Conservation (phyloP, 768 basidiomycete genomes). For the Udeniomyces megalosporus region DNA sequence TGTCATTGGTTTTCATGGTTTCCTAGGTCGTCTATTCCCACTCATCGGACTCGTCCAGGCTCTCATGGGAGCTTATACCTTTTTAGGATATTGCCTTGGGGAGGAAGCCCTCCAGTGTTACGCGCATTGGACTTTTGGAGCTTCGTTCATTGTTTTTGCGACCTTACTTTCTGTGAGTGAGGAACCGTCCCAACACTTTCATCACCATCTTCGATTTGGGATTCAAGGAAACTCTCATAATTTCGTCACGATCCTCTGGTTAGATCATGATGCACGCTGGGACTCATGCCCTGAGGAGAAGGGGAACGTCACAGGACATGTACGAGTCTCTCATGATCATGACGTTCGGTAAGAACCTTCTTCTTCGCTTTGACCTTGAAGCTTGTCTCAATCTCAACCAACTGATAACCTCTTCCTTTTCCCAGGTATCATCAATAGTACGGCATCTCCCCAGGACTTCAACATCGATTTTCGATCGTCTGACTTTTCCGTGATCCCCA, state of each 20-base stretch:
- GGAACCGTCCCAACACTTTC: too few relatives aligned
- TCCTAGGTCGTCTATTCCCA: slow-evolving; percentile 11
- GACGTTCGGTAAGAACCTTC: slow-evolving; percentile 10
- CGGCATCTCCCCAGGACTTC: too few relatives aligned
- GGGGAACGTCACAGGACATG: slow-evolving; percentile 10
- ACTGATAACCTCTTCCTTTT: background rate
- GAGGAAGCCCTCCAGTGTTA: slow-evolving; percentile 13
- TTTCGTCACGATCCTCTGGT: background rate
- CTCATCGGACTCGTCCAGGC: slow-evolving; percentile 9
- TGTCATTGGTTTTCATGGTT: background rate
- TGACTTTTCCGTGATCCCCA: too few relatives aligned
- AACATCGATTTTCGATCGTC: too few relatives aligned
- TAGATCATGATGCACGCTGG: slow-evolving; percentile 12
- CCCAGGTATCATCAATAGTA: slow-evolving; percentile 14
- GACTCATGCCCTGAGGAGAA: background rate
- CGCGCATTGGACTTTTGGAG: slow-evolving; percentile 13
- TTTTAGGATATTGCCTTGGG: slow-evolving; percentile 3
- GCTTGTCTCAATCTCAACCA: background rate
- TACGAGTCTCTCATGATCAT: slow-evolving; percentile 17
- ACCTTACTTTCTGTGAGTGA: slow-evolving; percentile 3
- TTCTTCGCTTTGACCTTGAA: background rate
- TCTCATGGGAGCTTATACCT: slow-evolving; percentile 5
- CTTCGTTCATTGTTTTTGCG: slow-evolving; percentile 5
- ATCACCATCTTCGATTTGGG: too few relatives aligned
- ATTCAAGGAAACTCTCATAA: too few relatives aligned